These are phyloP conservation scores for Sarocladium oryzae DNA, from an alignment of 2,329 filamentous ascomycete species.

Conservation along the genomic window DNA sequence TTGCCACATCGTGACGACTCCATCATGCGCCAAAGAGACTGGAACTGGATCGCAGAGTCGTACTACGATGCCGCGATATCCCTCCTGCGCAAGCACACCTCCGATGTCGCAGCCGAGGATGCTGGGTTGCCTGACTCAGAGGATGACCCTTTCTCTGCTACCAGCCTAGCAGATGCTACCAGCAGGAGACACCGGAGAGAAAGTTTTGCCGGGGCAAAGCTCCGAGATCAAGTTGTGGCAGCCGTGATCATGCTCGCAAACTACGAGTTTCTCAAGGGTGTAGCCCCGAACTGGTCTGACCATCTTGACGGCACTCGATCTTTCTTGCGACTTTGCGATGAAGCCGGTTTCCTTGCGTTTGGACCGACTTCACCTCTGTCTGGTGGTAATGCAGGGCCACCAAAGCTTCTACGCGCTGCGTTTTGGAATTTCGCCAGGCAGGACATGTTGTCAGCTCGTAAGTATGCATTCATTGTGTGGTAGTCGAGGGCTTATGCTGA, in stretches of 20 bases:
- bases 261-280: constrained; percentile 3
- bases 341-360: constrained; percentile 1
- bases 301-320: constrained; percentile 1
- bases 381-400: not conserved
- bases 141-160: not conserved
- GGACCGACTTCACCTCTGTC: not conserved
- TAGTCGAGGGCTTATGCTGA: not conserved
- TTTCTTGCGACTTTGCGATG: constrained; percentile 1
- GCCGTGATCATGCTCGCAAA: constrained; percentile 3
- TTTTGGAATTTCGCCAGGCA: constrained; percentile 5
- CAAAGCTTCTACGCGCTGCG: not conserved
- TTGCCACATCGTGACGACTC: not conserved
- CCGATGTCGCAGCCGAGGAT: constrained; percentile 1
- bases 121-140: not conserved
- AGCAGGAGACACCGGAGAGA: not conserved
- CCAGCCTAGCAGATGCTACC: not conserved
- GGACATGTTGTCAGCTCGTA: constrained; percentile 4
- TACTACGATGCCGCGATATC: constrained; percentile 4
- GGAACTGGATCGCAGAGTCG: not conserved
- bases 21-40: not conserved
- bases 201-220: not conserved
- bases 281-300: constrained; percentile 1
- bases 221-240: not conserved
- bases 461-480: no score
- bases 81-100: not conserved